These are phyloP conservation scores for Suillus alpinus DNA, from an alignment of 768 basidiomycete genomes.

Conservation along the genomic window DNA sequence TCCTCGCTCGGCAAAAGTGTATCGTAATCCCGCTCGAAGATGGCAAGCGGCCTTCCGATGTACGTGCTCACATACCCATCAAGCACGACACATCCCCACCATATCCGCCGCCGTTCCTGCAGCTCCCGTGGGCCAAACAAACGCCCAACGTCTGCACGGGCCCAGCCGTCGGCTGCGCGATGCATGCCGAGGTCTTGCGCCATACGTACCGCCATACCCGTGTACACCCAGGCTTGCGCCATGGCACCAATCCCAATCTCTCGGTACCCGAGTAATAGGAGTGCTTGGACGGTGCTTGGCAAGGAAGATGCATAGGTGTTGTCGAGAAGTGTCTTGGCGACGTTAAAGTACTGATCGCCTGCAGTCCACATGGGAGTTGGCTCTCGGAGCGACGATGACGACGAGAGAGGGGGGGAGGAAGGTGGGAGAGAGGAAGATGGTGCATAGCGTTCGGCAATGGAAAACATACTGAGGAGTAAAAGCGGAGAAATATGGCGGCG, in stretches of 20 bases:
- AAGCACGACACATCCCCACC: constrained; percentile 78
- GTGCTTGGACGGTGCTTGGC: constrained; percentile 72
- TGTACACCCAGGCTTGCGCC: constrained; percentile 84
- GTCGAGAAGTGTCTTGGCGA: constrained; percentile 67
- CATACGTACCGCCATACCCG: constrained; percentile 91
- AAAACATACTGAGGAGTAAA: constrained; percentile 79
- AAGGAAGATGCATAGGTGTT: constrained; percentile 67
- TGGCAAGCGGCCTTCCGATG: constrained; percentile 74
- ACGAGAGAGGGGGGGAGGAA: constrained; percentile 27
- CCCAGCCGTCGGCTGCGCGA: constrained; percentile 77
- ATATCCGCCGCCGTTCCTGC: constrained; percentile 68
- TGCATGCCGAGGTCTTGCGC: constrained; percentile 88
- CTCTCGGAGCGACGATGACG: constrained; percentile 38
- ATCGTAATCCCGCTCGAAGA: constrained; percentile 76
- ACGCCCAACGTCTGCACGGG: constrained; percentile 49
- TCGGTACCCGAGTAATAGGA: constrained; percentile 78
- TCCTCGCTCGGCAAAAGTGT: constrained; percentile 60
- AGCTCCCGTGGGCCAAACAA: constrained; percentile 63
- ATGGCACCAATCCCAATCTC: constrained; percentile 89
- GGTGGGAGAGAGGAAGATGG: constrained; percentile 23
- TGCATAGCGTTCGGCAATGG: constrained; percentile 75
- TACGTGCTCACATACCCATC: constrained; percentile 79
- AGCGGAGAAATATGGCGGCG: constrained; percentile 56
- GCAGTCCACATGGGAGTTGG: constrained; percentile 74
- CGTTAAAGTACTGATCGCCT: constrained; percentile 68